These are phyloP conservation scores for Phaseolus lunatus DNA, from an alignment of 306 rosid genomes.

Conservation along the genomic window DNA sequence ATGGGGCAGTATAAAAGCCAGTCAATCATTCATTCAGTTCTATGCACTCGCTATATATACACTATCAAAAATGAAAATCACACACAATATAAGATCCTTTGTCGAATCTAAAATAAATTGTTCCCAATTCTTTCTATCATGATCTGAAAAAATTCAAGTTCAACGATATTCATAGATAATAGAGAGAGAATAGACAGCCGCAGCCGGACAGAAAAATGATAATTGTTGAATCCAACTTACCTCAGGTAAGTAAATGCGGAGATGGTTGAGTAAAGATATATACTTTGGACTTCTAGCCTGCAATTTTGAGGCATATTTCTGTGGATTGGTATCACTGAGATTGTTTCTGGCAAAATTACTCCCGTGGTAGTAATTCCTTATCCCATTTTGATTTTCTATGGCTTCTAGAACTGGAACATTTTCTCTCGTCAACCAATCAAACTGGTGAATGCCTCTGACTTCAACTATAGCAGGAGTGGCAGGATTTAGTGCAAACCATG, in stretches of 20 bases:
- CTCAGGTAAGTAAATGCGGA: constrained; percentile 98
- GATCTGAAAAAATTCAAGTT: constrained; percentile 18
- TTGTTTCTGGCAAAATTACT: constrained; percentile 74
- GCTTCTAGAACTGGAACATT: constrained; percentile 99
- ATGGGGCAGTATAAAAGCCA: constrained; percentile 2
- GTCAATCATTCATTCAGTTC: constrained; percentile 20
- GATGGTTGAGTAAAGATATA: constrained; percentile 95
- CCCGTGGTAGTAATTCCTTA: constrained; percentile 93
- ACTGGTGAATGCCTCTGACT: constrained; percentile 96
- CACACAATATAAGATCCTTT: constrained; percentile 12
- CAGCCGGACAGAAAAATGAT: constrained; percentile 15
- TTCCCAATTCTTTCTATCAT: neutral
- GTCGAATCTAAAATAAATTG: constrained; percentile 14
- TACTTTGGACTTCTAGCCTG: constrained; percentile 98
- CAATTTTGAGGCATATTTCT: constrained; percentile 78
- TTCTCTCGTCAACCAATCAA: constrained; percentile 99
- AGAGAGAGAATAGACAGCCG: neutral
- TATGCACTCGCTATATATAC: neutral
- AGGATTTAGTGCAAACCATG: constrained; percentile 99
- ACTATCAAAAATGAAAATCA: neutral
- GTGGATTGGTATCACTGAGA: constrained; percentile 77
- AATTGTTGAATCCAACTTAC: constrained; percentile 54
- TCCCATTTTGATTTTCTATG: constrained; percentile 87
- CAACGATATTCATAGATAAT: constrained; percentile 7
- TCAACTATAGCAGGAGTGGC: constrained; percentile 90